phyloP scores from a whole-genome alignment of 2,329 filamentous ascomycete genomes.

The Penicillium palitans region DNA sequence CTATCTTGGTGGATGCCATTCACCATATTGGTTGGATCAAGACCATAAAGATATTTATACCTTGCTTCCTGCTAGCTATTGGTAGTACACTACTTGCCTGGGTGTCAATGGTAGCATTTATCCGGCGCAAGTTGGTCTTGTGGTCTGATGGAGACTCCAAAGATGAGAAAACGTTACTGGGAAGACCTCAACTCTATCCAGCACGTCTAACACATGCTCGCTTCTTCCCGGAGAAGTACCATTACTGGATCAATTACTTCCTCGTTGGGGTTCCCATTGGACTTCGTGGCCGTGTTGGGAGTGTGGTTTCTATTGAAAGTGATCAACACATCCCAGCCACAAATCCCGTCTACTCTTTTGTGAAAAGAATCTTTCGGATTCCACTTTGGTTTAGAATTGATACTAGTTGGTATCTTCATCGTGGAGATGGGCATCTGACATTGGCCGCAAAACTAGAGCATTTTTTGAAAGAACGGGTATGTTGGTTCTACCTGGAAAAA shows the following conservation, averaged over 20 bases:
- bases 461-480: neutral
- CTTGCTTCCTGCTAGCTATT: neutral
- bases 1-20: no score
- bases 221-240: neutral
- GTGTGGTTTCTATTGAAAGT: neutral
- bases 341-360: neutral
- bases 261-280: neutral
- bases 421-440: neutral
- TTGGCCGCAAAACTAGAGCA: neutral
- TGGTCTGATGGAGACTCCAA: neutral
- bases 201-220: neutral
- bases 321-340: neutral
- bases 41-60: neutral
- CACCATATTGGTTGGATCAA: neutral
- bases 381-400: neutral
- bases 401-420: neutral
- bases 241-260: neutral
- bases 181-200: neutral
- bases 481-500: neutral
- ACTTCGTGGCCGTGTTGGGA: neutral
- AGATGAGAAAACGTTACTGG: neutral
- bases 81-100: neutral
- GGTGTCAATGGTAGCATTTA: neutral
- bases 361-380: neutral
- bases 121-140: neutral